Evolutionary conservation across 2,329 filamentous ascomycete genomes (phyloP).

Genomic region (Fusarium virguliforme): DNA sequence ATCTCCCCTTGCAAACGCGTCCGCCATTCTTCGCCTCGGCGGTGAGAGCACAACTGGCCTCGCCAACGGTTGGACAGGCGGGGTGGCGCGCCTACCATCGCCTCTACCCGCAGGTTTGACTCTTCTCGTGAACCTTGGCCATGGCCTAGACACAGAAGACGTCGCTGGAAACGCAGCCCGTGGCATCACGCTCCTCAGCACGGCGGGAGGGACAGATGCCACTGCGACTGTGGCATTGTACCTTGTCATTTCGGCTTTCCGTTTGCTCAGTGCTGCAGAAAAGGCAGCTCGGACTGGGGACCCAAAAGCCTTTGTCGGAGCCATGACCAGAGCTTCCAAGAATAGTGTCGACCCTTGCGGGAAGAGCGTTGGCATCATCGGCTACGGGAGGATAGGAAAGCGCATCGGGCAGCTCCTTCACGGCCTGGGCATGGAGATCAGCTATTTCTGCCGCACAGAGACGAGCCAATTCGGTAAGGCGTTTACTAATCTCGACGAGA

Average conservation of each 20-base stretch:
- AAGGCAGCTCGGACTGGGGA: neutral
- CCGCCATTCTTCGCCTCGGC: neutral
- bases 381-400: neutral
- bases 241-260: neutral
- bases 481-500: neutral
- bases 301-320: neutral
- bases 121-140: neutral
- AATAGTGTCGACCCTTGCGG: neutral
- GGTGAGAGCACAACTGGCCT: neutral
- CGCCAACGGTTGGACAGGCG: neutral
- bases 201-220: neutral
- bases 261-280: neutral
- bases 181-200: neutral
- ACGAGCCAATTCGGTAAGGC: neutral
- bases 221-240: neutral
- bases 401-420: neutral
- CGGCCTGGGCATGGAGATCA: neutral
- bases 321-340: neutral
- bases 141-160: neutral
- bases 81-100: neutral
- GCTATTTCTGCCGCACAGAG: neutral
- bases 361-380: constrained; percentile 2
- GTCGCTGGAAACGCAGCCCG: neutral
- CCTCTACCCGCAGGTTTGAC: neutral
- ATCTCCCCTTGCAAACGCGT: neutral